Evolutionary conservation across 73 alveolate species (phyloP), one percentile per base, ranked within the genome.

Genomic region (Symbiodinium pilosum): DNA sequence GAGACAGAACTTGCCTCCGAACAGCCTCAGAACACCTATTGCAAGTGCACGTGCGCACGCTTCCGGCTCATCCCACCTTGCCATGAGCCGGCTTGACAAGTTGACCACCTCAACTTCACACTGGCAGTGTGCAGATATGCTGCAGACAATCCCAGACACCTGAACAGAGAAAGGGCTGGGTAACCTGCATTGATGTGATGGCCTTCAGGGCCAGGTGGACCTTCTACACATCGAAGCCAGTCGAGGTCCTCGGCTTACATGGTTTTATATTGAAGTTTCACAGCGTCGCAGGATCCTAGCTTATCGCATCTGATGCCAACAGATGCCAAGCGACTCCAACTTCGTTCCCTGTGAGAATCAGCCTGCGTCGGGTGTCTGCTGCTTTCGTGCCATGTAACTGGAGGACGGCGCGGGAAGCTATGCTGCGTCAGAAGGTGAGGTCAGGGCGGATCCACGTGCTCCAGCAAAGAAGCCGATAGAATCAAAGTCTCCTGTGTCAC

Each of bases 161-260:
- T n/a, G n/a, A n/a, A n/a, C n/a, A n/a, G n/a, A n/a, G n/a, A n/a
- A n/a, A n/a, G n/a, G n/a, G n/a, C n/a, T n/a, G n/a, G n/a, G n/a
- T n/a, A n/a, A n/a, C n/a, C n/a, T n/a, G 71, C 97, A 88, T 91
- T 91, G 97, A 91, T 91, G 41, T 9, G 41, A 43, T 68, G 44
- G 40, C 97, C 97, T 24, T 86, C 89, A 26, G 97, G 97, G 39
- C 97, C 97, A 34, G 97, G 97, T 43, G 97, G 97, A 28, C 97
- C 97, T 43, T 91, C 97, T 7, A 91, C 51, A 43, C 88, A 91
- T 38, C 97, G 97, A 18, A 91, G 97, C 97, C 97, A 91, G 81
- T 91, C 97, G 81, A 64, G 81, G 81, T 64, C 81, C 81, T 64
- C 38, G 81, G 14, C 21, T 26, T n/a, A n/a, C n/a, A n/a, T n/a